Conservation (phyloP, 2,329 filamentous ascomycete species). For the Neurospora sp. region DNA sequence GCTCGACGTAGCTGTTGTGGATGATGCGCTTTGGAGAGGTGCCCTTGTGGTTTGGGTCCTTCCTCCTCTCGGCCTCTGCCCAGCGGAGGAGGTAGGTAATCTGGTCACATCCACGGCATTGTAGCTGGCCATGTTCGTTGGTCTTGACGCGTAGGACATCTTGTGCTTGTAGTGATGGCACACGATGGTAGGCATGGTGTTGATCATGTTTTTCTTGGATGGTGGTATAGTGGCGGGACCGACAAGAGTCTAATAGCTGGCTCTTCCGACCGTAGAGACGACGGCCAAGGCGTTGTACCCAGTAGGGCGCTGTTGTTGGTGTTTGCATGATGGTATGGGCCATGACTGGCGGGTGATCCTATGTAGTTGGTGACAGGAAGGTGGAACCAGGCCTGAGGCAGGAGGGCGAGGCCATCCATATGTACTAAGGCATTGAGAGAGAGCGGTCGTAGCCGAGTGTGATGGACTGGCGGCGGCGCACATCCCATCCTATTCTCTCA, state of each 20-base stretch:
- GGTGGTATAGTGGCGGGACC: background rate
- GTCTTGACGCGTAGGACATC: constrained; percentile 8
- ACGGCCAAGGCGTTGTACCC: background rate
- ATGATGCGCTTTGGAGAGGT: constrained; percentile 10
- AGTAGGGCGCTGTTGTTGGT: background rate
- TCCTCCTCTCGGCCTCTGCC: constrained; percentile 15
- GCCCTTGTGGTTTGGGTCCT: constrained; percentile 9
- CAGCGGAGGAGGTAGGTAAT: constrained; percentile 15
- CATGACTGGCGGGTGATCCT: background rate
- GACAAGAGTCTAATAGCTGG: background rate
- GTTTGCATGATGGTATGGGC: background rate
- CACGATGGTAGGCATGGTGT: background rate
- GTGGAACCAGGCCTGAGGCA: background rate
- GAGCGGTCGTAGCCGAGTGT: background rate
- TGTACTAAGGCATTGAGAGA: background rate
- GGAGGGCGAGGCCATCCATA: background rate
- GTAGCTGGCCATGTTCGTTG: constrained; percentile 11
- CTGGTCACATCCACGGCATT: constrained; percentile 14
- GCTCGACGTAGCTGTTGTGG: constrained; percentile 15
- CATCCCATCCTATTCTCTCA: background rate
- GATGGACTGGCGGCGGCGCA: background rate
- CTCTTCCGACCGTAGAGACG: background rate
- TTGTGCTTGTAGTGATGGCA: background rate
- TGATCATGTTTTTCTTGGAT: background rate
- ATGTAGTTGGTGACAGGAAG: background rate